Evolutionary conservation across 106 monocot species (phyloP).

Genomic region (Triglochin maritima): DNA sequence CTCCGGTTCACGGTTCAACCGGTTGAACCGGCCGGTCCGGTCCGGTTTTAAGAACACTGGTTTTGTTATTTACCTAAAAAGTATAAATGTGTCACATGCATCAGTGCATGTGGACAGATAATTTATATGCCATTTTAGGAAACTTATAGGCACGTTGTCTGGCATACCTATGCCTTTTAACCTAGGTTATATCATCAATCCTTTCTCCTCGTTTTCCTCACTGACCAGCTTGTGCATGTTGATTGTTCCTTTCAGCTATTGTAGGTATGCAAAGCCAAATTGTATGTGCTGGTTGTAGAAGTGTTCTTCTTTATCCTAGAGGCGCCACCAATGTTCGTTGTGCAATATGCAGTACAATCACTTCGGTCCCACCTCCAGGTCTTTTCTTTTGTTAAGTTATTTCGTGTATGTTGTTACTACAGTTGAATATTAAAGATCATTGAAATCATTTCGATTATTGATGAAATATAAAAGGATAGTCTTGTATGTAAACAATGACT

Average conservation of each 20-base stretch:
- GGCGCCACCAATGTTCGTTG: slow-evolving; percentile 53
- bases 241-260: neutral
- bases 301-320: slow-evolving; percentile 40
- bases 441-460: neutral
- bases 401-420: neutral
- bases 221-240: no score
- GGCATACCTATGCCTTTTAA: no score
- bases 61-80: no score
- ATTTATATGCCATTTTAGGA: no score
- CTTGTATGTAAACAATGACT: neutral
- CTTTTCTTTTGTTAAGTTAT: neutral
- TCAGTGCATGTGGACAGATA: no score
- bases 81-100: no score
- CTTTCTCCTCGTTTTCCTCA: no score
- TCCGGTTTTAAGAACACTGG: no score
- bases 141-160: no score
- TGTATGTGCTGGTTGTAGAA: slow-evolving; percentile 60
- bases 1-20: no score
- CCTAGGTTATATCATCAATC: no score
- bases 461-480: neutral
- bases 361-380: slow-evolving; percentile 27
- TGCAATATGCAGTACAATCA: slow-evolving; percentile 55
- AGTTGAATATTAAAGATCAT: neutral
- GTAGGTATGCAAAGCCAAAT: slow-evolving; percentile 65
- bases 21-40: no score